phyloP scores from a whole-genome alignment of 2,329 filamentous ascomycete species.

The Diaporthe helianthi region DNA sequence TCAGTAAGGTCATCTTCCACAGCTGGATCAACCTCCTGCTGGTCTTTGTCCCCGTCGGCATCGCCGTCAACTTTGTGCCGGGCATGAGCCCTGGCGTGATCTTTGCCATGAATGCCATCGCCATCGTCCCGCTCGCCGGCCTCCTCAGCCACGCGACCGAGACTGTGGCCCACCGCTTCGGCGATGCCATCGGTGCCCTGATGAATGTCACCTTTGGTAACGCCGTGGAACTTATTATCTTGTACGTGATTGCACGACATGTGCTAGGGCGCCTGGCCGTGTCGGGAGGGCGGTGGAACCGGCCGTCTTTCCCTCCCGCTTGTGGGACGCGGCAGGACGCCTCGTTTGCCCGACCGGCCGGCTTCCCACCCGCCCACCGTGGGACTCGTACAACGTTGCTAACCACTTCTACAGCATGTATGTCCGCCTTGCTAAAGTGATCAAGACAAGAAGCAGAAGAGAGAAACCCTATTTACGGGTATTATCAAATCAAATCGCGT shows the following conservation, averaged over 20 bases:
- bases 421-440: constrained; percentile 51
- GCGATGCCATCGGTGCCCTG: constrained; percentile 75
- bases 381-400: constrained; percentile 33
- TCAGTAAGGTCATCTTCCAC: constrained; percentile 68
- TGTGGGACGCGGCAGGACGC: constrained; percentile 26
- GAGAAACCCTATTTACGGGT: constrained; percentile 68
- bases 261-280: background rate
- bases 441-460: constrained; percentile 53
- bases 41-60: constrained; percentile 80
- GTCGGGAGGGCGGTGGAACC: background rate
- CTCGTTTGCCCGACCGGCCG: constrained; percentile 25
- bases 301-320: background rate
- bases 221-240: constrained; percentile 81
- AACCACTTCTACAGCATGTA: constrained; percentile 55
- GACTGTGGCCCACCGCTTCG: constrained; percentile 74
- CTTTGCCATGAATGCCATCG: constrained; percentile 78
- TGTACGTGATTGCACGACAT: constrained; percentile 51
- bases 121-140: constrained; percentile 77
- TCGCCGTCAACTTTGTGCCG: constrained; percentile 64
- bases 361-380: background rate
- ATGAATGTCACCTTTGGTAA: constrained; percentile 83
- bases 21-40: constrained; percentile 82
- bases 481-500: constrained; percentile 58
- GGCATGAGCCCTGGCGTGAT: constrained; percentile 65
- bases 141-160: constrained; percentile 77